A percentile compares a stretch with the other conserved stretches of the same genome.
Conservation (phyloP, 2,329 filamentous ascomycete genomes). For the Fusarium sp. region DNA sequence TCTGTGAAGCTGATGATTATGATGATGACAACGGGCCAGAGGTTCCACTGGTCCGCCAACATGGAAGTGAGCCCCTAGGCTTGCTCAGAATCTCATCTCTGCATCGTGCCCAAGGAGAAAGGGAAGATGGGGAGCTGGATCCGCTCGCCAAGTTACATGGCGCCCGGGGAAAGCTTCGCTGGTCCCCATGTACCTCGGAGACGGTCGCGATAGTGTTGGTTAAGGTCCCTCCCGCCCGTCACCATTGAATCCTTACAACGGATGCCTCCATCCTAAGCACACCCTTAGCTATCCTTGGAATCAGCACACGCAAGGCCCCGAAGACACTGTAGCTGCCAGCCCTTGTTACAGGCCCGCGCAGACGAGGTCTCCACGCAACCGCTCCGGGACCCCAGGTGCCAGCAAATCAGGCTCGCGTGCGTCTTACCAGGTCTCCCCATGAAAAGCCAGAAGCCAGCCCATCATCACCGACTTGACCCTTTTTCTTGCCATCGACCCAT, state of each 20-base stretch:
- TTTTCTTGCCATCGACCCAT: constrained; percentile 49
- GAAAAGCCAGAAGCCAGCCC: constrained; percentile 43
- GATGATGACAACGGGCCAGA: constrained; percentile 10
- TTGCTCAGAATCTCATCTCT: constrained; percentile 26
- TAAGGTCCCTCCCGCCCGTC: constrained; percentile 15
- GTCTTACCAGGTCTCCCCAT: constrained; percentile 43
- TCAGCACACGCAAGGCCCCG: not conserved
- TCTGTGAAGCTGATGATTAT: not conserved
- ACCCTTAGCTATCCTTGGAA: constrained; percentile 5
- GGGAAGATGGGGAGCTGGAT: constrained; percentile 16
- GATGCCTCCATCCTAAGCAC: constrained; percentile 5
- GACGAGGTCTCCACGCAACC: constrained; percentile 38
- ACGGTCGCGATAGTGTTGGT: not conserved
- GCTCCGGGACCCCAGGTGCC: constrained; percentile 37
- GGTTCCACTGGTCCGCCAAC: constrained; percentile 29
- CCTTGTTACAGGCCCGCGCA: constrained; percentile 30
- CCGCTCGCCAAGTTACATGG: constrained; percentile 15
- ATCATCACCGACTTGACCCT: constrained; percentile 50
- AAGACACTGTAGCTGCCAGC: constrained; percentile 20
- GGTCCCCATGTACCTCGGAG: not conserved
- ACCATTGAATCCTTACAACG: constrained; percentile 11
- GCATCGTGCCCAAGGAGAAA: constrained; percentile 19
- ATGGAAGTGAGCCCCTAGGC: constrained; percentile 20
- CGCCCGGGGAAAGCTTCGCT: constrained; percentile 12
- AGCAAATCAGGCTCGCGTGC: constrained; percentile 44